Evolutionary conservation across 805 yeast species (phyloP).

Genomic region (Zygotorulaspora chibaensis): DNA sequence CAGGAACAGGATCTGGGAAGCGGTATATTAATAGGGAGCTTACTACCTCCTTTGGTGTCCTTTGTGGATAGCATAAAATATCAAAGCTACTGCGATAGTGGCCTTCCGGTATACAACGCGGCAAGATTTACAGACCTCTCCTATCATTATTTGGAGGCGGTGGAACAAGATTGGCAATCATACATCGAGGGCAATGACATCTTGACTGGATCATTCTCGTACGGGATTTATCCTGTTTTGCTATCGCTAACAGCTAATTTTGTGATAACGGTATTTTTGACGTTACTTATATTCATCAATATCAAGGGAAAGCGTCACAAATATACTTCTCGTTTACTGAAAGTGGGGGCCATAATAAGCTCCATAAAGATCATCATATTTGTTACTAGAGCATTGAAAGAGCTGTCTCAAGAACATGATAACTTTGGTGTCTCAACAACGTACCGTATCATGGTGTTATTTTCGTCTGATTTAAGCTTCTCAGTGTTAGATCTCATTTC

Average conservation of each 20-base stretch:
- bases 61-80: conserved; percentile 25
- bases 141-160: conserved; percentile 40
- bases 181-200: conserved; percentile 34
- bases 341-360: conserved; percentile 47
- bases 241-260: conserved; percentile 61
- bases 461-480: conserved; percentile 45
- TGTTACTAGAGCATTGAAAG: conserved; percentile 44
- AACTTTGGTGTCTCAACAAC: conserved; percentile 33
- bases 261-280: conserved; percentile 58
- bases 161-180: conserved; percentile 46
- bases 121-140: conserved; percentile 30
- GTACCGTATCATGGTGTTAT: conserved; percentile 26
- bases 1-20: conserved; percentile 25
- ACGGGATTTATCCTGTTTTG: conserved; percentile 57
- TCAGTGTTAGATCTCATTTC: conserved; percentile 56
- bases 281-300: conserved; percentile 61
- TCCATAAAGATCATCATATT: conserved; percentile 52
- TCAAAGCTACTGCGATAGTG: conserved; percentile 33
- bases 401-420: conserved; percentile 46
- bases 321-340: conserved; percentile 28
- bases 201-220: conserved; percentile 45
- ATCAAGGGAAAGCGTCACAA: conserved; percentile 58
- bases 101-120: conserved; percentile 36
- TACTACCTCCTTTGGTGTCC: conserved; percentile 11
- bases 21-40: conserved; percentile 34